phyloP scores from a whole-genome alignment of 208 protist genomes.

The Crithidia expoeki region DNA sequence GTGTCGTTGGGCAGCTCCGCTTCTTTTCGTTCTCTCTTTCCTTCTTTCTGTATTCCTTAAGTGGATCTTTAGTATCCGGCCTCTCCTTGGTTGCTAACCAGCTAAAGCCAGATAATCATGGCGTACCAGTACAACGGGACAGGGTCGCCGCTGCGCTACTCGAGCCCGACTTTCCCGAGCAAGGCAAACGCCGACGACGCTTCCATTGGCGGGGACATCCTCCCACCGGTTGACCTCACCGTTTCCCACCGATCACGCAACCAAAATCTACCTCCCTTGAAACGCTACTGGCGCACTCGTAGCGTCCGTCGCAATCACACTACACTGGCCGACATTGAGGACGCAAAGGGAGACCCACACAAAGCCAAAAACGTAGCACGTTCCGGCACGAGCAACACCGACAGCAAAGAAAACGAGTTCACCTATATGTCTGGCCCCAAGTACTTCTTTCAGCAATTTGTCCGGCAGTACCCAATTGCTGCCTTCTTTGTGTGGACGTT shows the following conservation, averaged over 20 bases:
- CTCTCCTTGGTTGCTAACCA: not conserved
- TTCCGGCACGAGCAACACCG: conserved; percentile 2
- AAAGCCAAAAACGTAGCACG: conserved; percentile 17
- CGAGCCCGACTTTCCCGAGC: conserved; percentile 11
- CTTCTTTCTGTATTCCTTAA: not conserved
- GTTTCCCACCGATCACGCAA: conserved; percentile 35
- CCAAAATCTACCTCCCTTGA: conserved; percentile 42
- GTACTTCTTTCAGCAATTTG: conserved; percentile 82
- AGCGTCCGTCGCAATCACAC: conserved; percentile 43
- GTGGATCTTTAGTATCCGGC: not conserved
- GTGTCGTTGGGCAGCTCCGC: not conserved
- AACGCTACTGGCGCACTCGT: conserved; percentile 57
- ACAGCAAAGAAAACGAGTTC: conserved; percentile 47
- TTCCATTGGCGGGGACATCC: conserved; percentile 11
- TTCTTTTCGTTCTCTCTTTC: not conserved
- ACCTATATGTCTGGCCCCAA: conserved; percentile 70
- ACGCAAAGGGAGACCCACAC: conserved; percentile 17
- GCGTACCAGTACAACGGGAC: not conserved
- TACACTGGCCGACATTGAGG: conserved; percentile 36
- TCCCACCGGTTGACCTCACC: conserved; percentile 58
- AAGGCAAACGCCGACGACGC: conserved; percentile 7
- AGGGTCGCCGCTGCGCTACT: conserved; percentile 7
- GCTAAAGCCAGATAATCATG: too few species aligned
- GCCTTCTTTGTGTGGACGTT: conserved; percentile 80
- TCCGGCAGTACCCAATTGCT: conserved; percentile 68